Evolutionary conservation across 2,329 filamentous ascomycete species (phyloP).

Genomic region (Colletotrichum sansevieriae): DNA sequence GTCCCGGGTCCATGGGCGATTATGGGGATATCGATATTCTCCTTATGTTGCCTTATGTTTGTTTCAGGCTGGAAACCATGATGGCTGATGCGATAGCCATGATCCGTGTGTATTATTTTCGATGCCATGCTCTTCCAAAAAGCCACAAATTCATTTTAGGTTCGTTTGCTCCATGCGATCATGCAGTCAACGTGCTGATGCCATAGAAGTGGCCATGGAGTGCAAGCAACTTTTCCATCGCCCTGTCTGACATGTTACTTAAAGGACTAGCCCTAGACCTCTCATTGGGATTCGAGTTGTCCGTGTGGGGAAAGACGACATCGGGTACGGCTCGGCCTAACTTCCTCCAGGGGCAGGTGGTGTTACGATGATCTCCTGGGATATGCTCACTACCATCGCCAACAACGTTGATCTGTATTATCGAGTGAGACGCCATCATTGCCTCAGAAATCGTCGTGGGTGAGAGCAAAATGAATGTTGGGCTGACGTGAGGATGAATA

Average conservation of each 20-base stretch:
- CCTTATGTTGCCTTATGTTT: conserved; percentile 61
- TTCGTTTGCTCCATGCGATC: too few relatives aligned
- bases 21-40: conserved; percentile 64
- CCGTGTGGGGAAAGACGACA: conserved; percentile 69
- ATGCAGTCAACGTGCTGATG: conserved; percentile 51
- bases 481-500: conserved; percentile 45
- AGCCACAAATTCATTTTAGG: conserved; percentile 46
- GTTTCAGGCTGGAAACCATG: conserved; percentile 64
- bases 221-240: conserved; percentile 49
- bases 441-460: conserved; percentile 68
- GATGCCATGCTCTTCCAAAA: conserved; percentile 48
- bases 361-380: conserved; percentile 46
- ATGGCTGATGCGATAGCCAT: conserved; percentile 66
- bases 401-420: conserved; percentile 51
- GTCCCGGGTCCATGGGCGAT: conserved; percentile 63
- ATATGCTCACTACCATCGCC: neutral
- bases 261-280: conserved; percentile 54
- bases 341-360: conserved; percentile 59
- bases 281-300: conserved; percentile 71
- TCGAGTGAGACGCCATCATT: conserved; percentile 72
- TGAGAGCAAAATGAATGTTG: conserved; percentile 75
- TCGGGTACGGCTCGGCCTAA: conserved; percentile 71
- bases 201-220: conserved; percentile 57
- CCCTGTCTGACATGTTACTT: conserved; percentile 50
- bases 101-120: conserved; percentile 64